phyloP scores from a whole-genome alignment of 1,284 basidiomycete genomes.

The Phlebopus sp. region DNA sequence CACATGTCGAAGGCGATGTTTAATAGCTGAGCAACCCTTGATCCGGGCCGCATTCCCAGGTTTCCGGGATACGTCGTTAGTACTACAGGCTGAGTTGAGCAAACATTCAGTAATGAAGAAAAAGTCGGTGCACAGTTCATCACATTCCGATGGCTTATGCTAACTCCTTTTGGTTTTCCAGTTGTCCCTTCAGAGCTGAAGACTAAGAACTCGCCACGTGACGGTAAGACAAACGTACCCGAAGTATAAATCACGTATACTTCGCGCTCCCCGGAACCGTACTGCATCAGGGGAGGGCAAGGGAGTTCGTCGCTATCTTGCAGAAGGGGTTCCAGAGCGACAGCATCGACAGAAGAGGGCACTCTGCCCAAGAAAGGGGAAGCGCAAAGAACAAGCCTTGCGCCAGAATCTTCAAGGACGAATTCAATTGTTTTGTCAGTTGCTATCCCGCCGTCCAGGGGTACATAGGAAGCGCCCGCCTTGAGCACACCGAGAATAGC shows the following conservation, averaged over 20 bases:
- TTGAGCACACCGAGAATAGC: constrained; percentile 55
- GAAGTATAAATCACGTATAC: constrained; percentile 62
- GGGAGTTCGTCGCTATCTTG: constrained; percentile 32
- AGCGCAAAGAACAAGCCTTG: constrained; percentile 44
- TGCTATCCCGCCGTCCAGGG: constrained; percentile 39
- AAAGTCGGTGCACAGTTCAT: constrained; percentile 45
- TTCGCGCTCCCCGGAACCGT: constrained; percentile 41
- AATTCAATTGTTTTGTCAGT: constrained; percentile 53
- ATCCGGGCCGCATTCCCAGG: constrained; percentile 51
- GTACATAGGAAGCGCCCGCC: constrained; percentile 56
- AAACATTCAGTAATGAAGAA: neutral
- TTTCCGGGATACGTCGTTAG: constrained; percentile 54
- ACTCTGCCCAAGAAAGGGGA: constrained; percentile 47
- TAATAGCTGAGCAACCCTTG: constrained; percentile 55
- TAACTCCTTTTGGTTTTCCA: constrained; percentile 56
- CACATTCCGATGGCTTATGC: constrained; percentile 55
- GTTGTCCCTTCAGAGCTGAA: constrained; percentile 44
- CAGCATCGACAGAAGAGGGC: constrained; percentile 16
- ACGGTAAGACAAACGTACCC: constrained; percentile 39
- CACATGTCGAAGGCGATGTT: constrained; percentile 65
- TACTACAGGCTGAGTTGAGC: constrained; percentile 35
- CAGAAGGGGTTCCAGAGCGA: constrained; percentile 47
- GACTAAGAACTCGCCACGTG: too few relatives aligned
- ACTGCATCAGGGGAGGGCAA: constrained; percentile 7
- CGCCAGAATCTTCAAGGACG: constrained; percentile 48